These are phyloP conservation scores for Penicillium sp. DNA, from an alignment of 2,329 filamentous ascomycete species.

Conservation along the genomic window DNA sequence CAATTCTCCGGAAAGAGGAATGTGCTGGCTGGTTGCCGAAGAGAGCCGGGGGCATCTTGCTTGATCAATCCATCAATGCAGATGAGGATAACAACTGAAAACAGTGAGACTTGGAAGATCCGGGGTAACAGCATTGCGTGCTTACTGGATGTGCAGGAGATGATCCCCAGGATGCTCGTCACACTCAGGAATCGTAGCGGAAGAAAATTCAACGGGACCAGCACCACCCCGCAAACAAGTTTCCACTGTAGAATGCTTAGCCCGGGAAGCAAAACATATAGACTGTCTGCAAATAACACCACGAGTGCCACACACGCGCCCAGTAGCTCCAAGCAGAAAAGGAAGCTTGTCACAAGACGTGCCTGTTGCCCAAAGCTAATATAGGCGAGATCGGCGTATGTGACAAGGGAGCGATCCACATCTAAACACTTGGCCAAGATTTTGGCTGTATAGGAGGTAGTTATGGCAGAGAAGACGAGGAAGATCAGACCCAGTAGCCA, in stretches of 20 bases:
- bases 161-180: slow-evolving; percentile 86
- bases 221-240: slow-evolving; percentile 67
- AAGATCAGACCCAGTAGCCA: slow-evolving; percentile 78
- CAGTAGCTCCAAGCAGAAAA: slow-evolving; percentile 83
- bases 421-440: slow-evolving; percentile 84
- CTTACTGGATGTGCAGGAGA: slow-evolving; percentile 81
- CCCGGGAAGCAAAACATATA: slow-evolving; percentile 69
- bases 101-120: background rate
- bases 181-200: slow-evolving; percentile 80
- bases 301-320: slow-evolving; percentile 84
- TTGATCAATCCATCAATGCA: slow-evolving; percentile 84
- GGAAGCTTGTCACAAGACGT: slow-evolving; percentile 70
- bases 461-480: slow-evolving; percentile 64
- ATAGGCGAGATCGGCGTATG: slow-evolving; percentile 88
- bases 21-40: slow-evolving; percentile 71
- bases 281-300: slow-evolving; percentile 87
- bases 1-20: slow-evolving; percentile 81
- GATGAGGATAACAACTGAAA: slow-evolving; percentile 71
- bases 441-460: slow-evolving; percentile 80
- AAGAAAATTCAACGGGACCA: slow-evolving; percentile 77
- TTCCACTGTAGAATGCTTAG: slow-evolving; percentile 72
- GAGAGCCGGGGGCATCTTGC: slow-evolving; percentile 68
- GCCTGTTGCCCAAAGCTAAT: slow-evolving; percentile 81
- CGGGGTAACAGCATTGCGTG: slow-evolving; percentile 23
- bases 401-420: slow-evolving; percentile 76